Evolutionary conservation across 2,329 filamentous ascomycete genomes (phyloP).

Genomic region (Aureobasidium sp.): DNA sequence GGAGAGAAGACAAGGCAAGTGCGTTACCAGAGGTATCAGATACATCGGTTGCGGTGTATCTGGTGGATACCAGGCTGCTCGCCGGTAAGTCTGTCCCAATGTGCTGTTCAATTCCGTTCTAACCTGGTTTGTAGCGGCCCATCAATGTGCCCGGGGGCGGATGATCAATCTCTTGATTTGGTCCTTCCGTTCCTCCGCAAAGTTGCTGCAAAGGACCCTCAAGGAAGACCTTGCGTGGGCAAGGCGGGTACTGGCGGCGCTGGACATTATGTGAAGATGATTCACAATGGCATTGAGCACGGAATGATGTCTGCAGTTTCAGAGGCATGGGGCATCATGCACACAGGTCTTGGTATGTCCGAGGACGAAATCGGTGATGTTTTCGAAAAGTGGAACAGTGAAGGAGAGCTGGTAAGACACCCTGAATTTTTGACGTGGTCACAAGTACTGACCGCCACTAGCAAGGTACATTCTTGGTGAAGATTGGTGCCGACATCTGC

Average conservation of each 20-base stretch:
- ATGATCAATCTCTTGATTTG: slow-evolving; percentile 49
- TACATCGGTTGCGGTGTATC: slow-evolving; percentile 64
- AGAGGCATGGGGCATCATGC: slow-evolving; percentile 60
- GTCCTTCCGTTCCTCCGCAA: slow-evolving; percentile 55
- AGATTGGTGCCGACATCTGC: slow-evolving; percentile 57
- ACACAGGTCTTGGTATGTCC: slow-evolving; percentile 49
- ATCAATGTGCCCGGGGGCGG: slow-evolving; percentile 60
- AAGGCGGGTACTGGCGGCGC: slow-evolving; percentile 55
- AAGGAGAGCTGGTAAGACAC: slow-evolving; percentile 46
- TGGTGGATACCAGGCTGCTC: slow-evolving; percentile 61
- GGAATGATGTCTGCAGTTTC: slow-evolving; percentile 61
- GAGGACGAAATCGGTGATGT: slow-evolving; percentile 55
- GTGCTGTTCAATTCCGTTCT: background rate
- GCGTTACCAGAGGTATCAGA: slow-evolving; percentile 50
- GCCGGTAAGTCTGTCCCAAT: slow-evolving; percentile 19
- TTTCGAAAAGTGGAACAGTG: slow-evolving; percentile 54
- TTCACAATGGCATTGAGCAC: slow-evolving; percentile 68
- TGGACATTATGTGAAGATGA: slow-evolving; percentile 70
- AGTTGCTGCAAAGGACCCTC: slow-evolving; percentile 56
- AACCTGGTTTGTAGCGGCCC: slow-evolving; percentile 47
- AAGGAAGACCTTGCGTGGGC: slow-evolving; percentile 54
- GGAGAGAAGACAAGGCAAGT: slow-evolving; percentile 53
- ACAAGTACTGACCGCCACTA: slow-evolving; percentile 18
- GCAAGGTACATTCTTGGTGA: slow-evolving; percentile 54
- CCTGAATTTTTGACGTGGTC: background rate